Conservation (phyloP, 352 stramenopile genomes). For the Pythium plurisporium region DNA sequence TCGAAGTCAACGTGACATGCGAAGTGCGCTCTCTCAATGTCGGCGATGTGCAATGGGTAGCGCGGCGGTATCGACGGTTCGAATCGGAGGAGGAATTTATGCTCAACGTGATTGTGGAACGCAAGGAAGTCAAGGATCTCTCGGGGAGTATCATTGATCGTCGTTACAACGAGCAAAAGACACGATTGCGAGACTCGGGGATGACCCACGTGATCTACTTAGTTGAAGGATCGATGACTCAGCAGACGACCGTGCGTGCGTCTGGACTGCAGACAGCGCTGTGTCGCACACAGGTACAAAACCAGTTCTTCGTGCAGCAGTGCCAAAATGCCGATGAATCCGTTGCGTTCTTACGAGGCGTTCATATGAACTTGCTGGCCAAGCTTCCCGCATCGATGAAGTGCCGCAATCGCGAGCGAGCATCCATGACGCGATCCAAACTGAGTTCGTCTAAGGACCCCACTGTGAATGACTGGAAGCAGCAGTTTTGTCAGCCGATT, state of each 20-base stretch:
- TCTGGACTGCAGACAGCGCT: slow-evolving; percentile 65
- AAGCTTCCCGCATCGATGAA: slow-evolving; percentile 36
- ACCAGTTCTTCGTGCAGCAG: slow-evolving; percentile 82
- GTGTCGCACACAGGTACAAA: slow-evolving; percentile 73
- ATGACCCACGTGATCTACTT: slow-evolving; percentile 82
- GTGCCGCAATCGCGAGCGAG: slow-evolving; percentile 33
- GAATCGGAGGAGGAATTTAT: slow-evolving; percentile 44
- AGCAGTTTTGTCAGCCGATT: slow-evolving; percentile 43
- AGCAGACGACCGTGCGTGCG: slow-evolving; percentile 62
- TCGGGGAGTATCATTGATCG: slow-evolving; percentile 82
- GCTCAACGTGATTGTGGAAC: slow-evolving; percentile 80
- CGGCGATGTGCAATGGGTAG: slow-evolving; percentile 79
- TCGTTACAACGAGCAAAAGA: slow-evolving; percentile 78
- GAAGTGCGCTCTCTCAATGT: slow-evolving; percentile 73
- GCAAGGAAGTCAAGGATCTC: slow-evolving; percentile 76
- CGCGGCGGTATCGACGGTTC: slow-evolving; percentile 33
- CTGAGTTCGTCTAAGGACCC: background rate
- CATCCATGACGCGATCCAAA: background rate
- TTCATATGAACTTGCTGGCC: slow-evolving; percentile 58
- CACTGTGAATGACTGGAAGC: slow-evolving; percentile 21
- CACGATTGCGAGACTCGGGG: slow-evolving; percentile 51
- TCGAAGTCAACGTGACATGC: slow-evolving; percentile 73
- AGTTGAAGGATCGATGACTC: slow-evolving; percentile 71
- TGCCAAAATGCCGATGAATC: slow-evolving; percentile 76
- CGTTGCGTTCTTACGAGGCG: slow-evolving; percentile 58